phyloP scores from a whole-genome alignment of 2,329 filamentous ascomycete species.

The Aureobasidium sp. region DNA sequence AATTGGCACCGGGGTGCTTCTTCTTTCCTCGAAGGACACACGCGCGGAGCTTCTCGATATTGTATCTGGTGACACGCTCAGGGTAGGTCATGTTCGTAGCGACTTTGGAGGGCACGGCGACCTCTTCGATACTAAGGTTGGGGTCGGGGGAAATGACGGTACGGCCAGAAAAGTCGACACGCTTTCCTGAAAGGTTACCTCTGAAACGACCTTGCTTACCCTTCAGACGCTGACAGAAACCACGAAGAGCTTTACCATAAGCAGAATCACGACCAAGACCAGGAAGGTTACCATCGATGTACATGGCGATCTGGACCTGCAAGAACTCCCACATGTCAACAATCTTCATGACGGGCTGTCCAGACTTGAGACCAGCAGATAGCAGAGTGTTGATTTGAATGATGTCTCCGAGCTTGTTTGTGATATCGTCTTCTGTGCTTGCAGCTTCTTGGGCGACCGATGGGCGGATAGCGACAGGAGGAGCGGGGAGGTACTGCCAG shows the following conservation, averaged over 20 bases:
- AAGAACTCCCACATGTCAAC: constrained; percentile 99
- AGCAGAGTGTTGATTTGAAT: constrained; percentile 87
- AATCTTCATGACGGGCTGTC: constrained; percentile 76
- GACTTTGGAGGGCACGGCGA: constrained; percentile 84
- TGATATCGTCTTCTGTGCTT: constrained; percentile 93
- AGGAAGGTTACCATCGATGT: constrained; percentile 94
- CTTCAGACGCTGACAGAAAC: constrained; percentile 91
- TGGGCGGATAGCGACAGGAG: constrained; percentile 86
- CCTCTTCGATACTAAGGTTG: constrained; percentile 86
- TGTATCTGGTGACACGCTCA: constrained; percentile 75
- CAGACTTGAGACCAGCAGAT: constrained; percentile 70
- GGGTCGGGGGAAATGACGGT: constrained; percentile 98
- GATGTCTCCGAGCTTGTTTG: constrained; percentile 94
- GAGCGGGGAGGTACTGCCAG: constrained; percentile 92
- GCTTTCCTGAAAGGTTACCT: constrained; percentile 94
- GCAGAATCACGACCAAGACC: constrained; percentile 75
- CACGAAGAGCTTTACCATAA: constrained; percentile 79
- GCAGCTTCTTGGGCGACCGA: constrained; percentile 89
- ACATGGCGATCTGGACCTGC: constrained; percentile 91
- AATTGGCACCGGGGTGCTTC: constrained; percentile 82
- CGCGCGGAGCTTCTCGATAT: constrained; percentile 69
- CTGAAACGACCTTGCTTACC: constrained; percentile 96
- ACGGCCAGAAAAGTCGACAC: constrained; percentile 94
- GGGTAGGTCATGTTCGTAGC: constrained; percentile 96
- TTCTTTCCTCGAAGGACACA: constrained; percentile 68